phyloP scores from a whole-genome alignment of 495 filamentous ascomycete species.

The Poronia punctata region DNA sequence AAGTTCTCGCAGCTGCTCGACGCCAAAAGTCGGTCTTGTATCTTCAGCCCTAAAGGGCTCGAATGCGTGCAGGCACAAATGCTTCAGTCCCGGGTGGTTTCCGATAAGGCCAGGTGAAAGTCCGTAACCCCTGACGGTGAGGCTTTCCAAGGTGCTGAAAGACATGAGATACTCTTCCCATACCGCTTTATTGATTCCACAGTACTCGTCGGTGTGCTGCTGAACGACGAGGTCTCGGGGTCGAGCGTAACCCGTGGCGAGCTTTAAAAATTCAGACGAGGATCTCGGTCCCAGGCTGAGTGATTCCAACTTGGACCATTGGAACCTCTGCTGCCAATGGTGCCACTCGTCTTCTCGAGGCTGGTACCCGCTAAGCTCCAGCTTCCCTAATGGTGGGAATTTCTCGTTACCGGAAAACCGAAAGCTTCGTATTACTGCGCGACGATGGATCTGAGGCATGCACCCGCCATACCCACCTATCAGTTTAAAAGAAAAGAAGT shows the following conservation, averaged over 20 bases:
- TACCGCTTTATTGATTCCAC: neutral
- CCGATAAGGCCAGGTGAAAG: neutral
- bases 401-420: neutral
- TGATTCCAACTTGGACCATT: conserved; percentile 3
- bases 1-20: conserved; percentile 1
- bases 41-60: neutral
- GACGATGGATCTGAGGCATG: neutral
- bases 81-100: conserved; percentile 2
- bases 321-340: neutral
- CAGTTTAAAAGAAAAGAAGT: neutral
- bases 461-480: neutral
- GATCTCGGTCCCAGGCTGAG: conserved; percentile 3
- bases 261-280: neutral
- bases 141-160: conserved; percentile 1
- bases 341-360: neutral
- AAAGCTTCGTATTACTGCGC: neutral
- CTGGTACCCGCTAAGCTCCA: conserved; percentile 1
- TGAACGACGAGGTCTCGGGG: neutral
- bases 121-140: conserved; percentile 1
- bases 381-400: conserved; percentile 2
- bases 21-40: neutral
- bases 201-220: neutral
- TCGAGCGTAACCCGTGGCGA: neutral
- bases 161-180: neutral
- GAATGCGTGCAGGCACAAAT: conserved; percentile 3